phyloP scores from a whole-genome alignment of 345 rosid genomes.

The Eucalyptus polybractea region DNA sequence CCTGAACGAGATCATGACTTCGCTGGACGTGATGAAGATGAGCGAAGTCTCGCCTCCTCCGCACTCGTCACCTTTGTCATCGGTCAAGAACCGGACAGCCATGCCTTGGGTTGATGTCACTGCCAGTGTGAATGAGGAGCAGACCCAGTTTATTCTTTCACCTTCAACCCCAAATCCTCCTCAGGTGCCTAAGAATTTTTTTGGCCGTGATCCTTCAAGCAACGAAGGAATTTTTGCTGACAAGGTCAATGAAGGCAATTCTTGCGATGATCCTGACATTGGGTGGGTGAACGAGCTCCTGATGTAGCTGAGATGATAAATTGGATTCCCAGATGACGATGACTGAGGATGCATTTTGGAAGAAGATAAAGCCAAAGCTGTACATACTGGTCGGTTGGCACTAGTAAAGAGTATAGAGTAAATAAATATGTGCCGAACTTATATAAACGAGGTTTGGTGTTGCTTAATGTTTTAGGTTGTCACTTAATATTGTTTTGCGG shows the following conservation, averaged over 20 bases:
- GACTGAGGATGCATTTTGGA: not conserved
- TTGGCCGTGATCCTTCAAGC: not conserved
- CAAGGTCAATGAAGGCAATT: not conserved
- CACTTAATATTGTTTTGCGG: not conserved
- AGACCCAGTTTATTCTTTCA: conserved; percentile 36
- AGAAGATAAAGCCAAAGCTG: not conserved
- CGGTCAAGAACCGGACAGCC: conserved; percentile 1
- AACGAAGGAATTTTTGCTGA: not conserved
- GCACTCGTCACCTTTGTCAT: not conserved
- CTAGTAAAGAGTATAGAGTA: not conserved
- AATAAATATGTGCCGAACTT: not conserved
- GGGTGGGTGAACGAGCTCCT: conserved; percentile 93
- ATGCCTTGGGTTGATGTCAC: conserved; percentile 38
- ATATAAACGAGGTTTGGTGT: not conserved
- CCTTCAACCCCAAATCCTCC: conserved; percentile 38
- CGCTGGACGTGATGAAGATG: conserved; percentile 43
- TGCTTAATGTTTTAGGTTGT: not conserved
- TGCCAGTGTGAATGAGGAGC: conserved; percentile 9
- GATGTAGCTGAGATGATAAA: conserved; percentile 17
- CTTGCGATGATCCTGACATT: conserved; percentile 44
- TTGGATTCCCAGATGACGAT: not conserved
- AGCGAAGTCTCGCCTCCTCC: conserved; percentile 7
- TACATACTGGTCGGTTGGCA: not conserved
- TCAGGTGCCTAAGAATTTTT: not conserved
- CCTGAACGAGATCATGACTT: conserved; percentile 34